phyloP scores from a whole-genome alignment of 768 basidiomycete genomes.

The Fomitopsis serialis region DNA sequence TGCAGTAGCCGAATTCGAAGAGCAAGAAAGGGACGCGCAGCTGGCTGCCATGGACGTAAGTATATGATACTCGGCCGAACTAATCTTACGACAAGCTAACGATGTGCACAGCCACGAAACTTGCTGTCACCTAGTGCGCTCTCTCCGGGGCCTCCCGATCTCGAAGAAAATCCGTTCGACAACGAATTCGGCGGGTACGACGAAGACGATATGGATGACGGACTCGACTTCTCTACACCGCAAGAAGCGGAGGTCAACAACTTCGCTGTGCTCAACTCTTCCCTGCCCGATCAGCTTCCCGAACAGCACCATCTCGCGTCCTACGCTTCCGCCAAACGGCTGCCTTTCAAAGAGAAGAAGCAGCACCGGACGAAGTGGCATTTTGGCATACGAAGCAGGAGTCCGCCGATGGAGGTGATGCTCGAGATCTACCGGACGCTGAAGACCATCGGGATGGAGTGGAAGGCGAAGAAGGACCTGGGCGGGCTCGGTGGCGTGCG shows the following conservation, averaged over 20 bases:
- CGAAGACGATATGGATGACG: conserved; percentile 55
- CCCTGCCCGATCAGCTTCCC: conserved; percentile 56
- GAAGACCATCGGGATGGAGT: conserved; percentile 90
- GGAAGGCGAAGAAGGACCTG: conserved; percentile 85
- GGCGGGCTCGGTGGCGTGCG: conserved; percentile 60
- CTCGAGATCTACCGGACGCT: conserved; percentile 94
- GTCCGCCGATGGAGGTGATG: conserved; percentile 99
- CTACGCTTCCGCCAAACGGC: conserved; percentile 51
- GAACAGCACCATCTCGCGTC: conserved; percentile 71
- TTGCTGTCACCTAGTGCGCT: conserved; percentile 60
- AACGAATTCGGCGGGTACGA: conserved; percentile 56
- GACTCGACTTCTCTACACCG: conserved; percentile 43
- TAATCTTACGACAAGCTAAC: conserved; percentile 5
- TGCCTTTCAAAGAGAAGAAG: conserved; percentile 52
- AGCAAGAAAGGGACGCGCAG: conserved; percentile 81
- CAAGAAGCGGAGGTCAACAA: conserved; percentile 48
- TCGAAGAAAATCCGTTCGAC: conserved; percentile 79
- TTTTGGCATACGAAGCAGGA: conserved; percentile 92
- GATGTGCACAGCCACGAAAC: conserved; percentile 54
- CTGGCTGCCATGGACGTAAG: conserved; percentile 77
- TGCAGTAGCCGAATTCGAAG: conserved; percentile 71
- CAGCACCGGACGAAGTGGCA: conserved; percentile 90
- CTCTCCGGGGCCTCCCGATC: conserved; percentile 46
- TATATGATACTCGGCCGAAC: conserved; percentile 6
- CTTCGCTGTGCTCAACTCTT: conserved; percentile 88